Evolutionary conservation across 768 basidiomycete species (phyloP), one percentile per base, ranked within the genome.

Genomic region (Neoboletus brunneissimus): DNA sequence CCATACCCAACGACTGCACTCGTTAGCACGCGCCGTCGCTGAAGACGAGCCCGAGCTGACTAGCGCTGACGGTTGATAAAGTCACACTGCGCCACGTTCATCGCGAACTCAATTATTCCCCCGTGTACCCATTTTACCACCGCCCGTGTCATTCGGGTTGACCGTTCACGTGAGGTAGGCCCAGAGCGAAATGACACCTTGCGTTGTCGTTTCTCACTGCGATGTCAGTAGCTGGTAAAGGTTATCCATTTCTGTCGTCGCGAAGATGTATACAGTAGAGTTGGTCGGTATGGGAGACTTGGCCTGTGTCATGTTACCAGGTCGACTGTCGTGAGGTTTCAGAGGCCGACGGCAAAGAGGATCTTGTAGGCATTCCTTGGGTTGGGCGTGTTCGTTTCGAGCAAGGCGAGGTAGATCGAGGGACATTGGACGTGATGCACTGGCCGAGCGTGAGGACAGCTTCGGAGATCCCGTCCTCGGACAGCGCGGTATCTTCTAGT

Each of bases 331-430:
- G 34, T 34, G 34, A 34, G 13, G 34, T 34, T 34, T 34, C 34
- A 38, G 16, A 48, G 48, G 15, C 51, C 34, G n/a, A 48, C 42
- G 5, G 34, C 29, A 16, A 58, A 55, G 23, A 52, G 23, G 40
- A 59, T 42, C 34, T 53, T 51, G 59, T 52, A 54, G 4, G 40
- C 25, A 20, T 62, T 58, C 7, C 52, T 54, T 12, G 50, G 51
- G 25, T 62, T 61, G 3, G 59, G 48, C 23, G 45, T 56, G 54
- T 60, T 64, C 41, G 54, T 23, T n/a, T 49, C 48, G 12, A 64
- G 52, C 35, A 38, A 53, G 22, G 53, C 48, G 22, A 64, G 57
- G 48, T 53, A 46, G 18, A 20, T 47, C 10, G 48, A 45, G 6
- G 42, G 64, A 13, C 54, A 18, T n/a, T n/a, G n/a, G n/a, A n/a